These are phyloP conservation scores for Populus hybrid DNA, from an alignment of 441 rosid species.

Conservation along the genomic window DNA sequence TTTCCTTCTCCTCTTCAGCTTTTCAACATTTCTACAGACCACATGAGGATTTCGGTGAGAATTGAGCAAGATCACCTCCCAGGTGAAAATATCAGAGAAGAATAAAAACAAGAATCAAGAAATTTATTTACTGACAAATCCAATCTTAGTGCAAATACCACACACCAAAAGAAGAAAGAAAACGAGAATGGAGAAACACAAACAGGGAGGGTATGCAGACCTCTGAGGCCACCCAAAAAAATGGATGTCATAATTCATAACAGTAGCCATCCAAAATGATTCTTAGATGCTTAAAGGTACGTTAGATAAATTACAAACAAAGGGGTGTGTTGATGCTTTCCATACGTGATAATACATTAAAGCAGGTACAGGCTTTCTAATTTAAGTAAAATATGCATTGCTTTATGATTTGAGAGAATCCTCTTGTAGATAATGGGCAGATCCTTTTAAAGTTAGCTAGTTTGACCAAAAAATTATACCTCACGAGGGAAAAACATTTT, in stretches of 20 bases:
- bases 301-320: neutral
- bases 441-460: neutral
- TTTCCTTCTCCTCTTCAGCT: slow-evolving; percentile 25
- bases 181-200: neutral
- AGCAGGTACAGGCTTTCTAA: neutral
- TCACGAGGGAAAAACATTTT: neutral
- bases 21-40: slow-evolving; percentile 7
- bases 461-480: neutral
- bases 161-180: neutral
- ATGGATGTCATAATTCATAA: neutral
- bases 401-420: neutral
- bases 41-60: slow-evolving; percentile 13
- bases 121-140: neutral
- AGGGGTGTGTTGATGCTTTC: neutral
- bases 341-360: neutral
- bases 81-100: neutral
- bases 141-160: neutral
- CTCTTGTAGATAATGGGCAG: neutral
- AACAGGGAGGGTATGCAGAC: neutral
- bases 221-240: neutral
- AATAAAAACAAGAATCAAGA: neutral
- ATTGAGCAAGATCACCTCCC: slow-evolving; percentile 9
- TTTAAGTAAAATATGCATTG: neutral
- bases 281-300: neutral
- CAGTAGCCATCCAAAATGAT: neutral